These are phyloP conservation scores for Ajuga chamaepitys DNA, from an alignment of 257 asterid genomes.

Conservation along the genomic window DNA sequence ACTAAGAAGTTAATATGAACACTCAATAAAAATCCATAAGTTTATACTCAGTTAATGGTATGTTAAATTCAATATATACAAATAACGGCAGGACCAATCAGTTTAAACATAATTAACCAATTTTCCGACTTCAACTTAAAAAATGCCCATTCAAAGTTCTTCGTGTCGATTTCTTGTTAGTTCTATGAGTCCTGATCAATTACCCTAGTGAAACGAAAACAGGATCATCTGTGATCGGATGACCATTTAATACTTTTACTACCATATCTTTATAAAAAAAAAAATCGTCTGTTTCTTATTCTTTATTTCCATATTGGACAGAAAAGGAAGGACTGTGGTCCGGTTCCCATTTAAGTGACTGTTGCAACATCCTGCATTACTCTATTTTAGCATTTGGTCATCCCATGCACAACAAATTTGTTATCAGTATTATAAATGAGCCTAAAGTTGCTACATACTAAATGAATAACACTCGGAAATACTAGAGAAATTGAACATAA, in stretches of 20 bases:
- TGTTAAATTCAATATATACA: not conserved
- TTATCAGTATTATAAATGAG: not conserved
- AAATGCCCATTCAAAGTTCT: not conserved
- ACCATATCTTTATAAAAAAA: not conserved
- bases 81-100: not conserved
- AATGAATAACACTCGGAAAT: not conserved
- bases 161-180: not conserved
- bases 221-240: not conserved
- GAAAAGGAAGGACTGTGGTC: not conserved
- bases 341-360: not conserved
- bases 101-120: not conserved
- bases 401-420: not conserved
- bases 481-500: not conserved
- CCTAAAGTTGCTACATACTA: not conserved
- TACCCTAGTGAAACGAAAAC: too few species aligned
- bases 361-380: not conserved
- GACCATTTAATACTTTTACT: not conserved
- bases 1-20: constrained; percentile 22
- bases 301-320: not conserved
- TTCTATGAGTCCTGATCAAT: not conserved
- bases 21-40: not conserved
- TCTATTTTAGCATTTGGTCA: not conserved
- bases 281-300: not conserved
- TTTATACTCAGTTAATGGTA: not conserved
- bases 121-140: not conserved